phyloP scores from a whole-genome alignment of 306 rosid species.

The Arachis hypogaea region DNA sequence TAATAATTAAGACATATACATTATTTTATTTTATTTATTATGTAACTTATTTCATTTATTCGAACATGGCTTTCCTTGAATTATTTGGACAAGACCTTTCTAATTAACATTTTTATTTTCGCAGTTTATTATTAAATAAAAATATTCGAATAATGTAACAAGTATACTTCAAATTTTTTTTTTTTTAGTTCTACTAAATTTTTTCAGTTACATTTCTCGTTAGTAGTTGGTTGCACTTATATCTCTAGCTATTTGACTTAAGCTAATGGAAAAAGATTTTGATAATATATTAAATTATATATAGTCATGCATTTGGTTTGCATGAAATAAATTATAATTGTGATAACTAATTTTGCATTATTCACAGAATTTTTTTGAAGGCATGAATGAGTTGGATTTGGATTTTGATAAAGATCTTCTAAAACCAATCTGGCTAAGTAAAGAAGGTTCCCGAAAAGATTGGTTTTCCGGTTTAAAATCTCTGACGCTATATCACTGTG shows the following conservation, averaged over 20 bases:
- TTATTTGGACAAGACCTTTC: no score
- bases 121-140: no score
- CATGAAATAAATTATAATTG: neutral
- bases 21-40: no score
- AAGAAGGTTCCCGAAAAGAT: neutral
- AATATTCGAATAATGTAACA: no score
- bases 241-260: neutral
- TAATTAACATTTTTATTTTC: no score
- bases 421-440: neutral
- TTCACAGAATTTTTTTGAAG: conserved; percentile 16
- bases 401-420: neutral
- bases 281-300: neutral
- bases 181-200: neutral
- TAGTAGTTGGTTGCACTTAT: neutral
- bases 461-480: conserved; percentile 19
- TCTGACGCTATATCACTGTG: neutral
- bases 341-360: neutral
- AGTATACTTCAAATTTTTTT: neutral
- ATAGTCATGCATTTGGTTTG: neutral
- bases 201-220: neutral
- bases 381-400: neutral
- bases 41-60: no score
- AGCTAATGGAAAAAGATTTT: neutral
- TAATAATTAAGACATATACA: no score
- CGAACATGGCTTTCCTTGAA: no score